A percentile compares a stretch with the other conserved stretches of the same genome.
phyloP scores from a whole-genome alignment of 495 filamentous ascomycete species.

The Penicillium paradoxum region DNA sequence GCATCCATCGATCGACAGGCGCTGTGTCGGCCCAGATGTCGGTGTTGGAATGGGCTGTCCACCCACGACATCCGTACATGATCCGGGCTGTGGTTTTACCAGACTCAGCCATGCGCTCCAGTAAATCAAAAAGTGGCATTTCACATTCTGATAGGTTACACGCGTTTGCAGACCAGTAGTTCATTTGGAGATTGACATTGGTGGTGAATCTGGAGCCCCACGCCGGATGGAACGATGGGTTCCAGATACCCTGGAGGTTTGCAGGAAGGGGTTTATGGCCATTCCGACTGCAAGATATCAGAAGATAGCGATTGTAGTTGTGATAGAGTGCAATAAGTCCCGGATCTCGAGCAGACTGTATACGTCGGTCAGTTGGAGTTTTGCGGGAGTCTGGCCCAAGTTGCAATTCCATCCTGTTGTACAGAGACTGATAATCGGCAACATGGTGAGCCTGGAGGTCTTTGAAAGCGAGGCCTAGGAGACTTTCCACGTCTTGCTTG shows the following conservation, averaged over 20 bases:
- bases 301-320: slow-evolving; percentile 46
- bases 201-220: slow-evolving; percentile 55
- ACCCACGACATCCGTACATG: slow-evolving; percentile 50
- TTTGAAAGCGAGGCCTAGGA: slow-evolving; percentile 13
- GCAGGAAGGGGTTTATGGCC: slow-evolving; percentile 42
- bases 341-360: slow-evolving; percentile 27
- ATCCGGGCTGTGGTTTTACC: slow-evolving; percentile 34
- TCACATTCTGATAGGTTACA: slow-evolving; percentile 39
- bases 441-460: slow-evolving; percentile 27
- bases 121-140: slow-evolving; percentile 35
- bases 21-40: slow-evolving; percentile 49
- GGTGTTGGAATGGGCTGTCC: slow-evolving; percentile 43
- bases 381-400: slow-evolving; percentile 18
- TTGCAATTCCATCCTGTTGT: slow-evolving; percentile 28
- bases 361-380: slow-evolving; percentile 29
- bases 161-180: slow-evolving; percentile 50
- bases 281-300: slow-evolving; percentile 43
- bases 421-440: slow-evolving; percentile 30
- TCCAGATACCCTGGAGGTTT: slow-evolving; percentile 57
- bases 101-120: slow-evolving; percentile 31
- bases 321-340: slow-evolving; percentile 40
- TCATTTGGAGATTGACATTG: slow-evolving; percentile 59
- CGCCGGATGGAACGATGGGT: slow-evolving; percentile 41
- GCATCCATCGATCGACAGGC: slow-evolving; percentile 41
- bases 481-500: slow-evolving; percentile 20